Percentiles rank a stretch among this genome's conserved stretches.
phyloP scores from a whole-genome alignment of 1,139 yeast species.

The Saccharomyces hybrid region DNA sequence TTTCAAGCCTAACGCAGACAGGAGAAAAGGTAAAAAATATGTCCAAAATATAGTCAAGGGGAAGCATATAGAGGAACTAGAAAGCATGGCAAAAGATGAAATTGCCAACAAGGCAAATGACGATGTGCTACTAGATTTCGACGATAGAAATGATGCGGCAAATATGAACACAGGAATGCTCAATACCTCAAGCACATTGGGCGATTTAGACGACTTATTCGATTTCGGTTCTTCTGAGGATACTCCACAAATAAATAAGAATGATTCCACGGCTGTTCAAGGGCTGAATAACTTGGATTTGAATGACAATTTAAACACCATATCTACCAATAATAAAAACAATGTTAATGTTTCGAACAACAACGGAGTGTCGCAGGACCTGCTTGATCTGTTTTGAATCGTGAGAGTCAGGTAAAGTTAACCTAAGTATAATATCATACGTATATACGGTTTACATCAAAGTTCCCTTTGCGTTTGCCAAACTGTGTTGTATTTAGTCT shows the following conservation, averaged over 20 bases:
- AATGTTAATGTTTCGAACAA: neutral
- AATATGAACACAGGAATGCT: constrained; percentile 20
- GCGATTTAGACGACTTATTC: constrained; percentile 64
- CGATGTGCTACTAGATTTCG: constrained; percentile 82
- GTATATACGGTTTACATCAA: neutral
- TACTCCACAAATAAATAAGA: constrained; percentile 12
- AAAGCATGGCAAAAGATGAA: constrained; percentile 69
- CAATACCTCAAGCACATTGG: constrained; percentile 35
- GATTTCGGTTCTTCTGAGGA: constrained; percentile 22
- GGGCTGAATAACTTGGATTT: constrained; percentile 28
- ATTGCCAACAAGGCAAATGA: constrained; percentile 57
- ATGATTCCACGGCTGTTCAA: constrained; percentile 7
- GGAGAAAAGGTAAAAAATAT: constrained; percentile 33
- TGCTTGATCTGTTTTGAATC: constrained; percentile 40
- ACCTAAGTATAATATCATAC: neutral
- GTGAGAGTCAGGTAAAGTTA: neutral
- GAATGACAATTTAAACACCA: constrained; percentile 3
- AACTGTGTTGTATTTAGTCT: neutral
- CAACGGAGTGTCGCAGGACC: constrained; percentile 37
- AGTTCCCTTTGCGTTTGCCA: neutral
- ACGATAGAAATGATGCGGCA: constrained; percentile 30
- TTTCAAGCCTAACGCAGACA: constrained; percentile 70
- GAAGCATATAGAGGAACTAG: constrained; percentile 67
- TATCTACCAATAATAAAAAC: neutral
- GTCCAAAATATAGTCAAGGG: constrained; percentile 33